phyloP scores from a whole-genome alignment of 2,329 filamentous ascomycete species.

The Verticillium nonalfalfae region DNA sequence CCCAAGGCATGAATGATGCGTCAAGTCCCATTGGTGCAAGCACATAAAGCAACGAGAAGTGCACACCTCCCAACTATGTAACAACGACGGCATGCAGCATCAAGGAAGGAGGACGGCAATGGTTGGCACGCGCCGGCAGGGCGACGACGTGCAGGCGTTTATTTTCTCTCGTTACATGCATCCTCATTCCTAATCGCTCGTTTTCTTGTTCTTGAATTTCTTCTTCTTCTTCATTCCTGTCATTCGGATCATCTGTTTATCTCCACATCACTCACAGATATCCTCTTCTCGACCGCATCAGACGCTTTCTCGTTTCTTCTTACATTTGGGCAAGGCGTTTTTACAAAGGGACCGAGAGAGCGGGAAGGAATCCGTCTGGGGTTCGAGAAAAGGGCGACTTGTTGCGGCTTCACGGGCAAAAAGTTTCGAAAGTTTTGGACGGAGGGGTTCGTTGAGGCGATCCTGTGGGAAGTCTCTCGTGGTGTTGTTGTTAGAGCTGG shows the following conservation, averaged over 20 bases:
- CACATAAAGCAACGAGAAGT: neutral
- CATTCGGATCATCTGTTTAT: neutral
- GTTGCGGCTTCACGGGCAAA: neutral
- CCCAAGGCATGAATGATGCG: neutral
- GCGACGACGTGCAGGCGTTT: slow-evolving; percentile 11
- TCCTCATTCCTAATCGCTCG: slow-evolving; percentile 9
- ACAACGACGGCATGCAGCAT: slow-evolving; percentile 11
- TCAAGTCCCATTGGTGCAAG: neutral
- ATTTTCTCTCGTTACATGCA: slow-evolving; percentile 10
- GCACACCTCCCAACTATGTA: slow-evolving; percentile 4
- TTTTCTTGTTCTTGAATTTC: slow-evolving; percentile 2
- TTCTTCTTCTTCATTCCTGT: too few species aligned
- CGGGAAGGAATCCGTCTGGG: slow-evolving; percentile 1
- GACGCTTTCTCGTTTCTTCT: neutral
- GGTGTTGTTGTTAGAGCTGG: neutral
- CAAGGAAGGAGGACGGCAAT: slow-evolving; percentile 1
- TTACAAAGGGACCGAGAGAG: slow-evolving; percentile 5
- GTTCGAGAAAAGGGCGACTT: neutral
- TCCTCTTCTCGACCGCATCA: slow-evolving; percentile 1
- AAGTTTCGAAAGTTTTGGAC: neutral
- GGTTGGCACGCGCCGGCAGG: neutral
- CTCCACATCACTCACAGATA: slow-evolving; percentile 1
- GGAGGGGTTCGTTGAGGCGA: neutral
- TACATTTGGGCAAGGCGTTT: slow-evolving; percentile 5
- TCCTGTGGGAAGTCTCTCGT: neutral